A percentile compares a stretch with the other conserved stretches of the same genome.
phyloP scores from a whole-genome alignment of 805 yeast species.

The Wickerhamomyces pijperi region DNA sequence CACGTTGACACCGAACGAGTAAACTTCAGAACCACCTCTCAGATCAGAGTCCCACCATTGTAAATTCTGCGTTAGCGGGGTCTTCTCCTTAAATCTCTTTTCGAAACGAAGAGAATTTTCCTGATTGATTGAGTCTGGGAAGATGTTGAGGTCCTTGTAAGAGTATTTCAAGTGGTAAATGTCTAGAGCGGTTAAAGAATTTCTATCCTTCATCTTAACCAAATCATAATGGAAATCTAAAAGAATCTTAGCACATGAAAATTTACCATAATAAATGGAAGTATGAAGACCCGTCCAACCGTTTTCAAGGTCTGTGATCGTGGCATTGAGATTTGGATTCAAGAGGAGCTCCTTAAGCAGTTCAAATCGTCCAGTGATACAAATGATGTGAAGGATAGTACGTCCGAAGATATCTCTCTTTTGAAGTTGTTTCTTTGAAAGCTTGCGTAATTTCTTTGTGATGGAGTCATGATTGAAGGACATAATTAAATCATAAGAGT shows the following conservation, averaged over 20 bases:
- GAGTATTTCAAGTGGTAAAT: slow-evolving; percentile 29
- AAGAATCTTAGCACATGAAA: slow-evolving; percentile 39
- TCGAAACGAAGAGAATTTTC: slow-evolving; percentile 11
- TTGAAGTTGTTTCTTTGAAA: slow-evolving; percentile 27
- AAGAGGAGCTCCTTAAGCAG: slow-evolving; percentile 34
- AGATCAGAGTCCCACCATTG: slow-evolving; percentile 29
- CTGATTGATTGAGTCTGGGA: slow-evolving; percentile 28
- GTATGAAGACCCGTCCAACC: slow-evolving; percentile 78
- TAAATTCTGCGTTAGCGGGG: slow-evolving; percentile 1
- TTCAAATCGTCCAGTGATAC: slow-evolving; percentile 37
- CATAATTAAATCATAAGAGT: background rate
- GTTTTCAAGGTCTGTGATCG: slow-evolving; percentile 54
- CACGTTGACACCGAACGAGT: slow-evolving; percentile 51
- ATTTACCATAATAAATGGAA: slow-evolving; percentile 46
- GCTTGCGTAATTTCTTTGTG: slow-evolving; percentile 12
- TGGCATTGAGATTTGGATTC: slow-evolving; percentile 32
- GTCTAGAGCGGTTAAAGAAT: slow-evolving; percentile 64
- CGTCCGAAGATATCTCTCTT: slow-evolving; percentile 65
- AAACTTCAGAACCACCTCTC: slow-evolving; percentile 48
- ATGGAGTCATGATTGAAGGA: slow-evolving; percentile 2
- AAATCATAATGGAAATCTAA: slow-evolving; percentile 24
- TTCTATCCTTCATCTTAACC: slow-evolving; percentile 53
- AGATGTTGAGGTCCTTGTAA: slow-evolving; percentile 29
- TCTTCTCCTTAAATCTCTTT: slow-evolving; percentile 7
- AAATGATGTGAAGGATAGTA: slow-evolving; percentile 45